Conservation (phyloP, 306 rosid genomes). For the Gastrolobium villosum region DNA sequence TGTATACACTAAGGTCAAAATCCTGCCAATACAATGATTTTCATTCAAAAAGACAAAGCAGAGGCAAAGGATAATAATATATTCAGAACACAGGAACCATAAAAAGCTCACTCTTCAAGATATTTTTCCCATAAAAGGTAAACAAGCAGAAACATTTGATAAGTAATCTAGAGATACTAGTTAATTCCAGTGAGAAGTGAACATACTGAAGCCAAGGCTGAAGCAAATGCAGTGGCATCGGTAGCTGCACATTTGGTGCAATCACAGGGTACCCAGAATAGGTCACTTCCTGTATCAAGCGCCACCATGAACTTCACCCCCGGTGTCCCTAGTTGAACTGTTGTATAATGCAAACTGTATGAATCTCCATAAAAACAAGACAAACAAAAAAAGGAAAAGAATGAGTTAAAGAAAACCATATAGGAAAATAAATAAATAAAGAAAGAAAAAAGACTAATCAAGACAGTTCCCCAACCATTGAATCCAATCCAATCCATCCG, state of each 20-base stretch:
- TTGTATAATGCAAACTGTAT: constrained; percentile 89
- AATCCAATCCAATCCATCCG: neutral
- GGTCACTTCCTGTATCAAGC: constrained; percentile 93
- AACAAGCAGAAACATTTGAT: neutral
- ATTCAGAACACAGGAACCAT: neutral
- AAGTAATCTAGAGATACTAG: neutral
- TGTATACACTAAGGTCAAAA: constrained; percentile 79
- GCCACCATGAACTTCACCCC: constrained; percentile 97
- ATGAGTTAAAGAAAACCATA: constrained; percentile 27
- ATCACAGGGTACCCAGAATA: constrained; percentile 98
- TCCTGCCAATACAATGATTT: constrained; percentile 59
- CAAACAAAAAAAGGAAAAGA: neutral
- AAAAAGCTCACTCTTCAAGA: constrained; percentile 11
- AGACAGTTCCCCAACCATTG: constrained; percentile 21
- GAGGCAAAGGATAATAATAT: neutral
- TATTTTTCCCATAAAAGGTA: neutral
- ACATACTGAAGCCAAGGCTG: constrained; percentile 68
- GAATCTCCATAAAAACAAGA: constrained; percentile 46
- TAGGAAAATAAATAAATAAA: constrained; percentile 1
- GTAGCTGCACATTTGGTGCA: constrained; percentile 80
- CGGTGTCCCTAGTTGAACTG: constrained; percentile 90
- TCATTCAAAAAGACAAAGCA: constrained; percentile 26
- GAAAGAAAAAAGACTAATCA: neutral
- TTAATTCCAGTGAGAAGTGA: constrained; percentile 21
- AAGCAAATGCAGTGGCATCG: constrained; percentile 60